Evolutionary conservation across 345 rosid species (phyloP).

Genomic region (Brassica juncea): DNA sequence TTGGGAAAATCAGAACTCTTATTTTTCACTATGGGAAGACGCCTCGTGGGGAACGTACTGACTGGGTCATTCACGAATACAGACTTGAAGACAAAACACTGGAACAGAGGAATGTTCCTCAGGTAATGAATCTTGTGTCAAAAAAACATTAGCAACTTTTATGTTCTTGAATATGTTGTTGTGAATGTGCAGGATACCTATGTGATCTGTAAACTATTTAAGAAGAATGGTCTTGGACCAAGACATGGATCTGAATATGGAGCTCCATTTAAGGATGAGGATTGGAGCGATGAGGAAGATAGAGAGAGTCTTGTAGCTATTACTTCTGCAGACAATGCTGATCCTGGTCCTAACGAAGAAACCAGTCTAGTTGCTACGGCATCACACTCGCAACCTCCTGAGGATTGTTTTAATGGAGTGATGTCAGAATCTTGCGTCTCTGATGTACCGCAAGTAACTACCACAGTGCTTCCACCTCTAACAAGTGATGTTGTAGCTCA

Average conservation of each 20-base stretch:
- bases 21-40: slow-evolving; percentile 59
- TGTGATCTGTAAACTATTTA: slow-evolving; percentile 55
- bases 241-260: slow-evolving; percentile 78
- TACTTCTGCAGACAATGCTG: background rate
- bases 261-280: slow-evolving; percentile 72
- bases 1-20: slow-evolving; percentile 66
- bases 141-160: too few relatives aligned
- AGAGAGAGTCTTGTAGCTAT: background rate
- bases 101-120: slow-evolving; percentile 41
- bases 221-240: slow-evolving; percentile 75
- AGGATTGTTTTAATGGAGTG: background rate
- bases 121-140: slow-evolving; percentile 8
- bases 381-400: slow-evolving; percentile 19
- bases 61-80: slow-evolving; percentile 88
- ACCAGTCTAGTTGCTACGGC: slow-evolving; percentile 11
- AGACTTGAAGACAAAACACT: slow-evolving; percentile 52
- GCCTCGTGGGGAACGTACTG: slow-evolving; percentile 54
- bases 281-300: slow-evolving; percentile 59
- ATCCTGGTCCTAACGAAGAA: slow-evolving; percentile 13
- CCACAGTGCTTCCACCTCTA: slow-evolving; percentile 20
- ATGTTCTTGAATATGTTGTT: background rate
- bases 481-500: slow-evolving; percentile 9
- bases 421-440: slow-evolving; percentile 36
- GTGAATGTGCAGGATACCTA: slow-evolving; percentile 45
- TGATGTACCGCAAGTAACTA: slow-evolving; percentile 22